Percentiles rank a stretch among this genome's conserved stretches.
These are phyloP conservation scores for Tolypocladium amazonense DNA, from an alignment of 2,329 filamentous ascomycete genomes.

Conservation along the genomic window DNA sequence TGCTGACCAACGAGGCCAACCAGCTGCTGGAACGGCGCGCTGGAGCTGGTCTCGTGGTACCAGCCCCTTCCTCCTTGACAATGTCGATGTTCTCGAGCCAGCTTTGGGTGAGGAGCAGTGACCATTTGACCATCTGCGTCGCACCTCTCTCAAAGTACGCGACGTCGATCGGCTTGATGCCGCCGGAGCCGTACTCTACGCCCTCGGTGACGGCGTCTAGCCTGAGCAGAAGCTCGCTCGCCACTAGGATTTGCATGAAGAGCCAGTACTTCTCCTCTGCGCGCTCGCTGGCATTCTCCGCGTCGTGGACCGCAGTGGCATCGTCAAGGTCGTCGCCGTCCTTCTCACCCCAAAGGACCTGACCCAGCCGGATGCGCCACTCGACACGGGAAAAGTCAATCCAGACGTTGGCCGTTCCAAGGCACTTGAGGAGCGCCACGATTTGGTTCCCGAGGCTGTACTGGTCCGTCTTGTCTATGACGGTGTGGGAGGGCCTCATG, in stretches of 20 bases:
- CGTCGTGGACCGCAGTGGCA: slow-evolving; percentile 38
- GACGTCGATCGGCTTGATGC: slow-evolving; percentile 44
- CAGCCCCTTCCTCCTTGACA: slow-evolving; percentile 27
- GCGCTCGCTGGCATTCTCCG: slow-evolving; percentile 36
- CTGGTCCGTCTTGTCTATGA: slow-evolving; percentile 46
- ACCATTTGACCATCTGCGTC: slow-evolving; percentile 55
- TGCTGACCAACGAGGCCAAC: slow-evolving; percentile 48
- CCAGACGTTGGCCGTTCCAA: slow-evolving; percentile 58
- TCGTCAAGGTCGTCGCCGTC: slow-evolving; percentile 43
- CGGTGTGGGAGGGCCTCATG: slow-evolving; percentile 44
- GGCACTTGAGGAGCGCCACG: slow-evolving; percentile 52
- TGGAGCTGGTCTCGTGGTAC: slow-evolving; percentile 4
- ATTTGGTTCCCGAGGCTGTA: slow-evolving; percentile 61
- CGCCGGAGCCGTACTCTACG: slow-evolving; percentile 41
- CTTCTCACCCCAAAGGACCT: slow-evolving; percentile 55
- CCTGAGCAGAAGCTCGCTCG: slow-evolving; percentile 54
- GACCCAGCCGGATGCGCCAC: slow-evolving; percentile 63
- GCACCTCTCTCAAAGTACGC: slow-evolving; percentile 52
- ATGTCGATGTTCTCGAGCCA: slow-evolving; percentile 61
- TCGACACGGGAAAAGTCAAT: slow-evolving; percentile 65
- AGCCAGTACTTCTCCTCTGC: slow-evolving; percentile 58
- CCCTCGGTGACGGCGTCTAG: slow-evolving; percentile 53
- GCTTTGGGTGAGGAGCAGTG: slow-evolving; percentile 49
- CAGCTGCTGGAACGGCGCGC: slow-evolving; percentile 27
- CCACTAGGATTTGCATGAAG: slow-evolving; percentile 52